Evolutionary conservation across 129 eudicot species (phyloP).

Genomic region (Lactuca sativa): DNA sequence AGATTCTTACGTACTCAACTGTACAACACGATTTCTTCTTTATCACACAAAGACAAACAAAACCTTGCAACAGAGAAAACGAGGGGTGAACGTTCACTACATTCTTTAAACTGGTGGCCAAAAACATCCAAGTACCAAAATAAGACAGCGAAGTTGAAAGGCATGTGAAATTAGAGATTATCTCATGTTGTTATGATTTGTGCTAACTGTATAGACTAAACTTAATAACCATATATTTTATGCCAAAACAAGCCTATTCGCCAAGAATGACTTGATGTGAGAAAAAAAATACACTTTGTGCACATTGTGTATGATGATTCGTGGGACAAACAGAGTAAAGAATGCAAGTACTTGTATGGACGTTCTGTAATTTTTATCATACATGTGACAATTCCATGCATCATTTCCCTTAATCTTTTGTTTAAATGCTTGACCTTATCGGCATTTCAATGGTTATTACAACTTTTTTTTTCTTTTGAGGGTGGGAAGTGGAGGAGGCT

Average conservation of each 20-base stretch:
- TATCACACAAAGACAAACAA: constrained; percentile 27
- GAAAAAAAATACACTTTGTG: constrained; percentile 15
- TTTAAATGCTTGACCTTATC: constrained; percentile 13
- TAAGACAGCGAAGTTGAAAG: constrained; percentile 5
- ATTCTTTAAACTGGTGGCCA: constrained; percentile 18
- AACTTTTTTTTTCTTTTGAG: constrained; percentile 1
- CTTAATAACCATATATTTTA: not conserved
- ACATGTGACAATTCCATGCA: constrained; percentile 12
- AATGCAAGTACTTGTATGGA: constrained; percentile 8
- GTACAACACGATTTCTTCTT: constrained; percentile 27
- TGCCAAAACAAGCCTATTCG: constrained; percentile 6
- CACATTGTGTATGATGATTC: constrained; percentile 15
- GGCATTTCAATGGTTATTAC: not conserved
- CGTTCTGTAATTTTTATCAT: constrained; percentile 5
- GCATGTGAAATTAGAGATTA: constrained; percentile 7
- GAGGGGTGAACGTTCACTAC: constrained; percentile 10
- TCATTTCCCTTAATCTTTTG: constrained; percentile 9
- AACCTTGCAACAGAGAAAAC: constrained; percentile 22
- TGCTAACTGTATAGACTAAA: constrained; percentile 1
- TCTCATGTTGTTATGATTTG: constrained; percentile 1
- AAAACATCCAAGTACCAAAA: constrained; percentile 9
- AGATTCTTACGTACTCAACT: constrained; percentile 24
- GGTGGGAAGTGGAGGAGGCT: constrained; percentile 10
- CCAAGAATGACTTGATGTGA: constrained; percentile 9
- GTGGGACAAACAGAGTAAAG: constrained; percentile 16